Evolutionary conservation across 179 eudicot species (phyloP), one percentile per base, ranked within the genome.

Genomic region (Patellifolia procumbens): DNA sequence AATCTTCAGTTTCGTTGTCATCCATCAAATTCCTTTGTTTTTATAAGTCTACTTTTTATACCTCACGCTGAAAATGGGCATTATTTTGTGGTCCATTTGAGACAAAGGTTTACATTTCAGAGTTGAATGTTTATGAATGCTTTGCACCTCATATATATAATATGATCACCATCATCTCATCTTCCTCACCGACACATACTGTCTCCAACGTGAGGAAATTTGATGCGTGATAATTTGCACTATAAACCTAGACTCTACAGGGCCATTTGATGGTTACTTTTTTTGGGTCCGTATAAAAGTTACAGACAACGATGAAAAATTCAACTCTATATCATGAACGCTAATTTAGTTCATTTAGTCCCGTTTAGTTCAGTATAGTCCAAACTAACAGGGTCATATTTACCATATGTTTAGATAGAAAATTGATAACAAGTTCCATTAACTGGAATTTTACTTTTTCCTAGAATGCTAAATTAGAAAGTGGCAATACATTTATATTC

Each of bases 71-170:
- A 56, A 48, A 45, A 71, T n/a, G 17, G 29, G 17, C 69, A 39
- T 52, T 32, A 29, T 7, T 15, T 46, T 67, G 70, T 76, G 77
- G 77, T 76, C 74, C 80, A 64, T 5, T 53, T 31, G 67, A 64
- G 58, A 43, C 60, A 13, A 26, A 56, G 15, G 0, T 17, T 16
- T 17, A 26, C 32, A 22, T 7, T 37, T 43, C 43, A 34, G n/a
- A 35, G 29, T 52, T 68, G 34, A 69, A 60, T 43, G 68, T 68
- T 72, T 66, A 66, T 69, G 39, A 24, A 43, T 60, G 34, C 35
- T n/a, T 60, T 61, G 55, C 55, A 61, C 53, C 34, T 43, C 43
- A 32, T 2, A 16, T 5, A 26, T 34, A 32, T 19, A 17, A 51
- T 51, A 51, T 51, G 56, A 32, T 51, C 29, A 45, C 32, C 45